Evolutionary conservation across 176 grass and related monocot species (phyloP).

Genomic region (Panicum miliaceum): DNA sequence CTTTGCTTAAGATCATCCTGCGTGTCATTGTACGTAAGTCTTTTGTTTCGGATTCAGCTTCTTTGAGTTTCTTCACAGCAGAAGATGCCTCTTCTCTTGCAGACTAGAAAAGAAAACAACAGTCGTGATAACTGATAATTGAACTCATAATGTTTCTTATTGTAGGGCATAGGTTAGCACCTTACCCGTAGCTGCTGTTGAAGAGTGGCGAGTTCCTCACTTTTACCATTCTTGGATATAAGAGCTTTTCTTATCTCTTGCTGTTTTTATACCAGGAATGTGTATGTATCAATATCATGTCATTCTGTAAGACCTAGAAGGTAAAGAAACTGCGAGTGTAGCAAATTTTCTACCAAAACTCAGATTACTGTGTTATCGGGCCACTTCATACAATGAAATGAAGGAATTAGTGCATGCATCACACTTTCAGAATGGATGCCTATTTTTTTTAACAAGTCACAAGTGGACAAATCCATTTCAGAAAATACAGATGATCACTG

Average conservation of each 20-base stretch:
- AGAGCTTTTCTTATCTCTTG: slow-evolving; percentile 85
- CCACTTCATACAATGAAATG: neutral
- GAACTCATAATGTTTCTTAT: slow-evolving; percentile 31
- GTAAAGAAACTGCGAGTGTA: neutral
- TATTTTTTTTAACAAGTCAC: slow-evolving; percentile 9
- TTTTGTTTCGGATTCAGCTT: slow-evolving; percentile 77
- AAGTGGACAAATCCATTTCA: neutral
- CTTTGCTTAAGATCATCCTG: slow-evolving; percentile 86
- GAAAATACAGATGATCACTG: neutral
- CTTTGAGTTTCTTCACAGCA: slow-evolving; percentile 64
- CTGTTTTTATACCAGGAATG: slow-evolving; percentile 54
- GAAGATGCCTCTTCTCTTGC: slow-evolving; percentile 55
- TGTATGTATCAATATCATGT: slow-evolving; percentile 31
- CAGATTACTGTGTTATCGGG: neutral
- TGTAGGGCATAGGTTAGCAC: slow-evolving; percentile 16
- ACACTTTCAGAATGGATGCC: slow-evolving; percentile 18
- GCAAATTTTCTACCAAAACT: neutral
- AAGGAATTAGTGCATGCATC: slow-evolving; percentile 1
- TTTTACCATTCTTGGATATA: slow-evolving; percentile 73
- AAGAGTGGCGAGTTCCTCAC: slow-evolving; percentile 67
- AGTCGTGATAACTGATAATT: slow-evolving; percentile 18
- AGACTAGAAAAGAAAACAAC: slow-evolving; percentile 56
- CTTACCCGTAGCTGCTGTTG: slow-evolving; percentile 81
- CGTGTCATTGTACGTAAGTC: slow-evolving; percentile 76
- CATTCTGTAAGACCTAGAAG: slow-evolving; percentile 11